Evolutionary conservation across 2,329 filamentous ascomycete species (phyloP).

Genomic region (Cordyceps tenuipes): DNA sequence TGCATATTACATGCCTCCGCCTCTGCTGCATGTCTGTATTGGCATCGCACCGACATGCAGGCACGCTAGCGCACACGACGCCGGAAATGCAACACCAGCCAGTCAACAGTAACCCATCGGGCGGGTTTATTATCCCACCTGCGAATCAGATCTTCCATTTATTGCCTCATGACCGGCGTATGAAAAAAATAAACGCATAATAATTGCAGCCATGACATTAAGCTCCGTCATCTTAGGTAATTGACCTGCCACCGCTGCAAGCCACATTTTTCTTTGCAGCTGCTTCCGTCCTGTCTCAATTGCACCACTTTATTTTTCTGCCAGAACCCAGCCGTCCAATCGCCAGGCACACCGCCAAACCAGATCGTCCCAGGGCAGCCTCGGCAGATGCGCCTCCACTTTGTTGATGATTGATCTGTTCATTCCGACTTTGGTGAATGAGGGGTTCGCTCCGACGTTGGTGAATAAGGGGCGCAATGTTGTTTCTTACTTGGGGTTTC

Average conservation of each 20-base stretch:
- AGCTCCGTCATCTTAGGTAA: background rate
- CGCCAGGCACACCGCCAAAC: slow-evolving; percentile 2
- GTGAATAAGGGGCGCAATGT: too few relatives aligned
- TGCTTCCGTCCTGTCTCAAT: background rate
- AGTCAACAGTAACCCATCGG: background rate
- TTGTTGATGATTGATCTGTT: too few relatives aligned
- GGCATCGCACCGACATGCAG: too few relatives aligned
- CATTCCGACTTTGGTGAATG: too few relatives aligned
- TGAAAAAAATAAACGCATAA: background rate
- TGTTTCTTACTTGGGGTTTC: too few relatives aligned
- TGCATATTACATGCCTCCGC: too few relatives aligned
- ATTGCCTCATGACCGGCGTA: slow-evolving; percentile 2
- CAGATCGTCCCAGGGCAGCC: background rate
- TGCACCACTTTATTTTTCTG: background rate
- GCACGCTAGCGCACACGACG: background rate
- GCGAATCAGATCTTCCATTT: background rate
- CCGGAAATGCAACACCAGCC: background rate
- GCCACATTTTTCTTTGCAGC: background rate
- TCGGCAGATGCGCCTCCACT: background rate
- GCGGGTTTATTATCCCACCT: background rate
- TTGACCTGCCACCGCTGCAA: background rate
- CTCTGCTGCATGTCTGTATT: too few relatives aligned
- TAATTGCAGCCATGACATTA: background rate
- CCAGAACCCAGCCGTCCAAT: background rate
- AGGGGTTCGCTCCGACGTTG: too few relatives aligned